Evolutionary conservation across 768 basidiomycete genomes (phyloP).

Genomic region (Hydnum rufescens): DNA sequence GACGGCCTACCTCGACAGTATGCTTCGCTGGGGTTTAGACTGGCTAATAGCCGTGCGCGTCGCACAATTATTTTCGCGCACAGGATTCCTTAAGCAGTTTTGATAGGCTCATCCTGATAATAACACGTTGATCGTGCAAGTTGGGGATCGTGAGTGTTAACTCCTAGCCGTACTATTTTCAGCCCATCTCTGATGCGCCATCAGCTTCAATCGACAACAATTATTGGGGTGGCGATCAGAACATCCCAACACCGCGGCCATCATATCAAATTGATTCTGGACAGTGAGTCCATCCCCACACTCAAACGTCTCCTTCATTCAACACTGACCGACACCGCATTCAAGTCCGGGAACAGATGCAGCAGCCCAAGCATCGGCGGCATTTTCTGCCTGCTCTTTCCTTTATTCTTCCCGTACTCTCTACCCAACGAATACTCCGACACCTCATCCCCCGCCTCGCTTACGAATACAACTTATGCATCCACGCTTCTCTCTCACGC

Average conservation of each 20-base stretch:
- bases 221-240: conserved; percentile 80
- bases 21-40: conserved; percentile 77
- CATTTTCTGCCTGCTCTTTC: conserved; percentile 71
- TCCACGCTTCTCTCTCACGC: conserved; percentile 53
- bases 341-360: conserved; percentile 70
- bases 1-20: conserved; percentile 78
- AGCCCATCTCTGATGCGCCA: not conserved
- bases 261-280: conserved; percentile 63
- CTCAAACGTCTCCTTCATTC: not conserved
- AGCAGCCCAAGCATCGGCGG: conserved; percentile 64
- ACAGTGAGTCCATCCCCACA: conserved; percentile 16
- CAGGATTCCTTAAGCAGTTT: conserved; percentile 1
- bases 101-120: conserved; percentile 58
- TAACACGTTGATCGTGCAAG: conserved; percentile 55
- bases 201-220: conserved; percentile 44
- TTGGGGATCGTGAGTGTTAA: conserved; percentile 40
- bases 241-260: conserved; percentile 53
- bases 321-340: not conserved
- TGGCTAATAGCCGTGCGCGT: conserved; percentile 71
- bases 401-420: conserved; percentile 47
- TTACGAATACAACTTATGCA: conserved; percentile 58
- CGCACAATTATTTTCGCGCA: not conserved
- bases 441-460: conserved; percentile 28
- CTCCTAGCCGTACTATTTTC: not conserved
- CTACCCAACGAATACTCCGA: conserved; percentile 12